phyloP scores from a whole-genome alignment of 108 stramenopile species.

The Skeletonema grethae region DNA sequence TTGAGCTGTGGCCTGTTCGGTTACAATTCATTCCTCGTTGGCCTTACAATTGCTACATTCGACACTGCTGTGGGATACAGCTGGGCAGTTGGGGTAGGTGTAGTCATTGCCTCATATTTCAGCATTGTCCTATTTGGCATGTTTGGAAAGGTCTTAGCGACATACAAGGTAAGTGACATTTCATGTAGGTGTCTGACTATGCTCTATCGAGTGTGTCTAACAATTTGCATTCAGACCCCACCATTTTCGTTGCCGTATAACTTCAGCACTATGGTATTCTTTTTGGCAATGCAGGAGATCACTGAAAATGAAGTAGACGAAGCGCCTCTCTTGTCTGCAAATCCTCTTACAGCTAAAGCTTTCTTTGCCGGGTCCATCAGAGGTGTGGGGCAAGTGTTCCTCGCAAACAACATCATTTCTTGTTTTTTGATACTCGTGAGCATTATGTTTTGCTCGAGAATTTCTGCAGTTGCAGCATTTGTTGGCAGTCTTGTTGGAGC shows the following conservation, averaged over 20 bases:
- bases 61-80: constrained; percentile 17
- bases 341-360: constrained; percentile 11
- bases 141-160: constrained; percentile 28
- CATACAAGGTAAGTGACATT: constrained; percentile 35
- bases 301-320: not conserved
- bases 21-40: constrained; percentile 46
- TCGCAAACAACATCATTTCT: constrained; percentile 42
- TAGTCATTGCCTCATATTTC: constrained; percentile 28
- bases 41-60: constrained; percentile 47
- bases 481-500: constrained; percentile 34
- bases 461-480: constrained; percentile 33
- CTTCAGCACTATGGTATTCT: constrained; percentile 25
- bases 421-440: constrained; percentile 29
- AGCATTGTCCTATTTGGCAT: constrained; percentile 26
- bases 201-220: no score
- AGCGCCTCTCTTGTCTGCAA: constrained; percentile 4
- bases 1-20: constrained; percentile 41
- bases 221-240: constrained; percentile 31
- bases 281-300: constrained; percentile 23
- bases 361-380: constrained; percentile 48
- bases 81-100: constrained; percentile 1
- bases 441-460: constrained; percentile 43
- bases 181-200: not conserved
- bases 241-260: constrained; percentile 52
- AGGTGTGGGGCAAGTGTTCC: constrained; percentile 49